These are phyloP conservation scores for Plenodomus lindquistii DNA, from an alignment of 2,329 filamentous ascomycete genomes.

Conservation along the genomic window DNA sequence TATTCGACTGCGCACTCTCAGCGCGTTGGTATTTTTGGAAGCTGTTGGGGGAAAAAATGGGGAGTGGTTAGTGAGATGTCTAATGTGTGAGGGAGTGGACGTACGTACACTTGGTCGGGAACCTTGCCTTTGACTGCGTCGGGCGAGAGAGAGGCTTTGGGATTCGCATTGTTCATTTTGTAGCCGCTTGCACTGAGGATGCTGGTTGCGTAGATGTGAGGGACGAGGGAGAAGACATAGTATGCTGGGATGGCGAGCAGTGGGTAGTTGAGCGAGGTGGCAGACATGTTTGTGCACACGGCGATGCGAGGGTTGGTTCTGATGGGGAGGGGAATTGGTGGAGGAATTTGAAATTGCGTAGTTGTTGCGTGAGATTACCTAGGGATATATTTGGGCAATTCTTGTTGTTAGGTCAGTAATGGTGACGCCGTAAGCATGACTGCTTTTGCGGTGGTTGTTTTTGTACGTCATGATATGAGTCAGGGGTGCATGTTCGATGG, in stretches of 20 bases:
- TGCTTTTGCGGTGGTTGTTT: too few species aligned
- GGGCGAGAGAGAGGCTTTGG: slow-evolving; percentile 25
- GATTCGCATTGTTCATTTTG: slow-evolving; percentile 31
- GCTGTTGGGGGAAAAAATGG: neutral
- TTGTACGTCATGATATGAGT: too few species aligned
- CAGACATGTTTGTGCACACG: too few species aligned
- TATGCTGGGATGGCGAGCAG: slow-evolving; percentile 33
- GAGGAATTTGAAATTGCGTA: too few species aligned
- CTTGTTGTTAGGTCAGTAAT: too few species aligned
- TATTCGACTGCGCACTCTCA: slow-evolving; percentile 31
- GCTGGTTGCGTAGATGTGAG: slow-evolving; percentile 22
- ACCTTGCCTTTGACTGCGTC: slow-evolving; percentile 29
- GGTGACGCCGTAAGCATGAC: too few species aligned
- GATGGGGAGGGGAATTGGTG: too few species aligned
- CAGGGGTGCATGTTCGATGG: too few species aligned
- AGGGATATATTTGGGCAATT: too few species aligned
- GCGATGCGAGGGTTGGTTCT: too few species aligned
- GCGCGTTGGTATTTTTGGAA: slow-evolving; percentile 33
- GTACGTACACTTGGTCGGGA: slow-evolving; percentile 21
- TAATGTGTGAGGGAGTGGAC: neutral
- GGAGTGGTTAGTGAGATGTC: neutral
- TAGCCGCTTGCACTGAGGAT: slow-evolving; percentile 21
- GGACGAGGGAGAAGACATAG: slow-evolving; percentile 27
- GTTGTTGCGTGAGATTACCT: too few species aligned
- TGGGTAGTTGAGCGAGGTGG: slow-evolving; percentile 26